phyloP scores from a whole-genome alignment of 2,329 filamentous ascomycete species.

The Epicoccum nigrum region DNA sequence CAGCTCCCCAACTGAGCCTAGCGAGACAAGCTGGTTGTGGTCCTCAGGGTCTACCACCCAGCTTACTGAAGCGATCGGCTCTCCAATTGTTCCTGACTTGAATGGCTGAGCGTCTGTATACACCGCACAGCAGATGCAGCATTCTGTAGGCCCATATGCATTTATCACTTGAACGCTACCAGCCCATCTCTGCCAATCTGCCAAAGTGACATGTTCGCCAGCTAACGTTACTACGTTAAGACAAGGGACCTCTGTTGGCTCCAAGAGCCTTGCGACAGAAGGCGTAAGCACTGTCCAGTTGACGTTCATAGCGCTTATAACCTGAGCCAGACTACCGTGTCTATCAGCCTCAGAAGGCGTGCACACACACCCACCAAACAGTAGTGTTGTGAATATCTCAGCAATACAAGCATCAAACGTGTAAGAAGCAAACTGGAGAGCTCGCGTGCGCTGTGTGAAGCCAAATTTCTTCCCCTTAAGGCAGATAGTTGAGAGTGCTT shows the following conservation, averaged over 20 bases:
- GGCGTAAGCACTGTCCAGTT: slow-evolving; percentile 36
- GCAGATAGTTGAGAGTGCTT: no score
- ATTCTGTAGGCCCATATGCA: slow-evolving; percentile 24
- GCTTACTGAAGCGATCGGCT: no score
- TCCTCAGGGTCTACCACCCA: slow-evolving; percentile 36
- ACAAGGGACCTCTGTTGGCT: no score
- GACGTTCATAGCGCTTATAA: slow-evolving; percentile 29
- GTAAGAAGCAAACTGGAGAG: slow-evolving; percentile 48
- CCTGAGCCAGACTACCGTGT: slow-evolving; percentile 44
- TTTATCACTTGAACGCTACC: no score
- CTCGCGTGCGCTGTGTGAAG: no score
- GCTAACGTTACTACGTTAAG: no score
- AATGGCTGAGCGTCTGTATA: no score
- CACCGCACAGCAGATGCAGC: no score
- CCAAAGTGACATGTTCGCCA: no score
- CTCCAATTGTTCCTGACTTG: no score
- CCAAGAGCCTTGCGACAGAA: slow-evolving; percentile 40
- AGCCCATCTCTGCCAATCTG: no score
- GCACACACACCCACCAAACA: slow-evolving; percentile 55
- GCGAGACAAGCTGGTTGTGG: slow-evolving; percentile 22
- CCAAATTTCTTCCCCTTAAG: background rate
- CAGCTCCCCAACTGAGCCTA: slow-evolving; percentile 51
- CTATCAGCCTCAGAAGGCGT: slow-evolving; percentile 54
- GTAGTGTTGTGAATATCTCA: slow-evolving; percentile 57
- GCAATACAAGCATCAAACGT: slow-evolving; percentile 59